phyloP scores from a whole-genome alignment of 2,329 filamentous ascomycete species.

The Emergomyces pasteurianus region DNA sequence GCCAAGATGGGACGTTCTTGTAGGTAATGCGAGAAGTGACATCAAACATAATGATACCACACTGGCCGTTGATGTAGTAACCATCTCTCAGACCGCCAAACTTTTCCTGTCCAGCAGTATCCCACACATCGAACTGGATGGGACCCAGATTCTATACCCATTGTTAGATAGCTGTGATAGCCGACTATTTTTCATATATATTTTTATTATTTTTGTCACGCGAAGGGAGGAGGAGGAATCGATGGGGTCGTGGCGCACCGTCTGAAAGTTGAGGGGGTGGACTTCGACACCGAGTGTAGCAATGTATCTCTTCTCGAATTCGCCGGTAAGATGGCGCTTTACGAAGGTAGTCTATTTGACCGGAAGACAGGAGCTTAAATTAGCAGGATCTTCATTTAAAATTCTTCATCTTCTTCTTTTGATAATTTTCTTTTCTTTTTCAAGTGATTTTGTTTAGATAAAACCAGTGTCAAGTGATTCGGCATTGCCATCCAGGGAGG shows the following conservation, averaged over 20 bases:
- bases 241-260: constrained; percentile 53
- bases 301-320: constrained; percentile 99
- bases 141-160: constrained; percentile 67
- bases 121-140: constrained; percentile 99
- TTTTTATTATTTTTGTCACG: not conserved
- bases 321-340: constrained; percentile 99
- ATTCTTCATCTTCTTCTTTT: no score
- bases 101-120: constrained; percentile 94
- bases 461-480: not conserved
- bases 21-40: constrained; percentile 89
- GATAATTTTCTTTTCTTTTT: not conserved
- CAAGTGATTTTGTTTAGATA: not conserved
- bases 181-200: not conserved
- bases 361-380: not conserved
- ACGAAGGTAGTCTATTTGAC: constrained; percentile 84
- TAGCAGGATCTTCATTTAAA: not conserved
- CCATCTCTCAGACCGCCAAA: constrained; percentile 98
- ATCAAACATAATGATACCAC: constrained; percentile 97
- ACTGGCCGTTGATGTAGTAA: constrained; percentile 99
- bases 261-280: constrained; percentile 94
- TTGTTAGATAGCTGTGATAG: constrained; percentile 2
- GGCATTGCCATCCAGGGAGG: not conserved
- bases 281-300: constrained; percentile 99
- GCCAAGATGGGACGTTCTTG: constrained; percentile 99
- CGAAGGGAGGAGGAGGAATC: constrained; percentile 6